A percentile compares a stretch with the other conserved stretches of the same genome.
Conservation (phyloP, 805 yeast species). For the Ogataea corticis region DNA sequence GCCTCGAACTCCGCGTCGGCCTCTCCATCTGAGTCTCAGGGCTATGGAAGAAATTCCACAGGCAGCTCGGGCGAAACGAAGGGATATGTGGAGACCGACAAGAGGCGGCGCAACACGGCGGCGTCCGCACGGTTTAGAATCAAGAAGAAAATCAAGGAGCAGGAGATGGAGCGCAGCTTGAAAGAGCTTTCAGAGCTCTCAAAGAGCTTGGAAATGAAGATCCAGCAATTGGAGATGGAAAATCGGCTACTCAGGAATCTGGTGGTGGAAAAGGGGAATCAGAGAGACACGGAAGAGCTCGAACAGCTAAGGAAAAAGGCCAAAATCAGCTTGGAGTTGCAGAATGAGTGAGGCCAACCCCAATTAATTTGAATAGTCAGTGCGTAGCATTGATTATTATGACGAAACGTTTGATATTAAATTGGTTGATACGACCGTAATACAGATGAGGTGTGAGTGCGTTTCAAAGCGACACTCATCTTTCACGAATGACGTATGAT, state of each 20-base stretch:
- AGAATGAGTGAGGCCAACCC: background rate
- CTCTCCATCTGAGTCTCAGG: background rate
- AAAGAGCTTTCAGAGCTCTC: constrained; percentile 72
- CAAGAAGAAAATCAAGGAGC: constrained; percentile 89
- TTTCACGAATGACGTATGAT: too few species aligned
- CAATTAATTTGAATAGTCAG: too few species aligned
- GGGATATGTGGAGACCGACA: constrained; percentile 51
- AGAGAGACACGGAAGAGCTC: constrained; percentile 52
- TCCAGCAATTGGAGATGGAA: constrained; percentile 90
- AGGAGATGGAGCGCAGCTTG: constrained; percentile 79
- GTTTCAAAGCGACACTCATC: too few species aligned
- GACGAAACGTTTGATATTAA: background rate
- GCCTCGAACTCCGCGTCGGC: constrained; percentile 1
- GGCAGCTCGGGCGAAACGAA: constrained; percentile 5
- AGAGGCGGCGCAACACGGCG: constrained; percentile 85
- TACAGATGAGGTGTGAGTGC: background rate
- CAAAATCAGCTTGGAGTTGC: constrained; percentile 27
- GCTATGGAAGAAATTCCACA: background rate
- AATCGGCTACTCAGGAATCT: constrained; percentile 80
- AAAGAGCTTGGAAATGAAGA: constrained; percentile 62
- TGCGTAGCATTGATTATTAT: too few species aligned
- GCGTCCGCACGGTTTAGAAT: constrained; percentile 93
- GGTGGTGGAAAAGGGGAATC: constrained; percentile 76
- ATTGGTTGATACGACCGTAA: background rate
- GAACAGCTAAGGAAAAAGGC: constrained; percentile 54